Evolutionary conservation across 2,329 filamentous ascomycete genomes (phyloP).

Genomic region (Trichoderma aggressivum): DNA sequence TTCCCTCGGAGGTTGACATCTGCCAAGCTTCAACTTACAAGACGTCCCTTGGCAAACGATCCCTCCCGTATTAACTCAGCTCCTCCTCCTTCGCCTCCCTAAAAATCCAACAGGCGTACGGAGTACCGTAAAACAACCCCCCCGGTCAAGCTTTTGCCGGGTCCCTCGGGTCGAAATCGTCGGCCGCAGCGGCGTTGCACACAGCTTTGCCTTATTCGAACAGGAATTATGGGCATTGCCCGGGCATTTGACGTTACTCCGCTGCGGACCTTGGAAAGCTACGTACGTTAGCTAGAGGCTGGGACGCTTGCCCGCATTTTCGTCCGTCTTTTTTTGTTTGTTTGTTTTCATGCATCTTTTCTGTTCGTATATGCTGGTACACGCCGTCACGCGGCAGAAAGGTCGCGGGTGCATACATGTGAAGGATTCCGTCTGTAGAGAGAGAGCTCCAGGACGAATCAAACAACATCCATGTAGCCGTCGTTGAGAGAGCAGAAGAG

Average conservation of each 20-base stretch:
- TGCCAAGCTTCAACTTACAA: neutral
- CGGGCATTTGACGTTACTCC: slow-evolving; percentile 2
- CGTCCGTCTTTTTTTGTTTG: neutral
- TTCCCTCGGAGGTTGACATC: neutral
- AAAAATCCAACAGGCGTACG: neutral
- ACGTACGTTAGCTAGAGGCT: neutral
- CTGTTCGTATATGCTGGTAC: slow-evolving; percentile 11
- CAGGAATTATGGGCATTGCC: neutral
- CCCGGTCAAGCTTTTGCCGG: neutral
- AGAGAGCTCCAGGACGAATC: neutral
- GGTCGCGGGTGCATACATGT: neutral
- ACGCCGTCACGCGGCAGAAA: neutral
- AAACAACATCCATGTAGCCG: neutral
- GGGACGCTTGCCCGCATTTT: neutral
- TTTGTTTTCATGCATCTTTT: neutral
- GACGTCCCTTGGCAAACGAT: neutral
- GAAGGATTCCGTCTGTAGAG: neutral
- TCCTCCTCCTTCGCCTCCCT: neutral
- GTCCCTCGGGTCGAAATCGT: neutral
- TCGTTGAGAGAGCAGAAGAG: neutral
- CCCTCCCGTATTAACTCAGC: neutral
- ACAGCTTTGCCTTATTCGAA: neutral
- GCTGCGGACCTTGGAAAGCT: neutral
- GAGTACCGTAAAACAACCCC: neutral
- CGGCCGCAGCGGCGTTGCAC: slow-evolving; percentile 13